Percentiles rank a stretch among this genome's conserved stretches.
Conservation (phyloP, 306 rosid species). For the Prunus mongolica region DNA sequence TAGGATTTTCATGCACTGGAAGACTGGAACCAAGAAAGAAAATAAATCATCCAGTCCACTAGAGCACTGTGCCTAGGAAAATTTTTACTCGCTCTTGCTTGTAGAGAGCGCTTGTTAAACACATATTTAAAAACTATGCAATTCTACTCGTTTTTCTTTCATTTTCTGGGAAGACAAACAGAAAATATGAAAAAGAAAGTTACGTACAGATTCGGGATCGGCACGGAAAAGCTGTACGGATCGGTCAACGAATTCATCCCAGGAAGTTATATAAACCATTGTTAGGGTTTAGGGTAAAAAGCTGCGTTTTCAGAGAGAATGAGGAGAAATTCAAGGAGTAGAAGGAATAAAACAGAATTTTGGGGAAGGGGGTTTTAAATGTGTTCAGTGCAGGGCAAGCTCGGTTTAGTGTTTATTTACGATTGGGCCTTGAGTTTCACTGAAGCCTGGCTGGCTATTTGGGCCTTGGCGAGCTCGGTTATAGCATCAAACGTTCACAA, state of each 20-base stretch:
- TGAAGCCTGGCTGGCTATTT: no score
- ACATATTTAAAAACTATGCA: not conserved
- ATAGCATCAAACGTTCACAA: no score
- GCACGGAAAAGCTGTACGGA: conserved; percentile 84
- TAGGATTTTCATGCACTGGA: not conserved
- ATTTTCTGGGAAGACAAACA: conserved; percentile 23
- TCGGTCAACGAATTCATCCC: conserved; percentile 84
- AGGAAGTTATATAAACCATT: conserved; percentile 67
- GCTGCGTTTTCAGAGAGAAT: conserved; percentile 7
- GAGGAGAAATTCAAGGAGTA: not conserved
- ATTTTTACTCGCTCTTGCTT: no score
- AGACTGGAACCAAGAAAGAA: not conserved
- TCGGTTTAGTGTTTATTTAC: no score
- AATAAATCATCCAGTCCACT: not conserved
- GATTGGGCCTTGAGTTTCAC: not conserved
- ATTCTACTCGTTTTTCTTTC: not conserved
- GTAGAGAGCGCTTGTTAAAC: no score
- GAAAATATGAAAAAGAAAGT: not conserved
- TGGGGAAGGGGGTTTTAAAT: not conserved
- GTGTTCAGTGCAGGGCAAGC: no score
- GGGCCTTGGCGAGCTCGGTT: no score
- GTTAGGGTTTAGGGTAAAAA: not conserved
- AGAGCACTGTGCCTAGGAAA: not conserved
- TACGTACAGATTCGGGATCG: conserved; percentile 68
- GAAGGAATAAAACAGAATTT: not conserved